These are phyloP conservation scores for Neophaeococcomyces mojaviensis DNA, from an alignment of 2,329 filamentous ascomycete species.

Conservation along the genomic window DNA sequence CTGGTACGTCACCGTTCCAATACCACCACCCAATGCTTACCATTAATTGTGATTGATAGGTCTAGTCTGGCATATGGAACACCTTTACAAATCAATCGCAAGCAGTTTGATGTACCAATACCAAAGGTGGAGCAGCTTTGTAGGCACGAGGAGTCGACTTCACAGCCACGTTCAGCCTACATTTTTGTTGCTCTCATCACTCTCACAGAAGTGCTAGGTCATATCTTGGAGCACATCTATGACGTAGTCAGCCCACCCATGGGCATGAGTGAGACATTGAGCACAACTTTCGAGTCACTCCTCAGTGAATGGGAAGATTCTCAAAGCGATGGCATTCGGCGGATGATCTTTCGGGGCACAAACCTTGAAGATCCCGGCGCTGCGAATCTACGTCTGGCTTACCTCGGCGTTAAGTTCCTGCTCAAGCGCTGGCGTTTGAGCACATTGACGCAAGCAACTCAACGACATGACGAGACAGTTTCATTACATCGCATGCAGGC, in stretches of 20 bases:
- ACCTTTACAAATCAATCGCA: conserved; percentile 40
- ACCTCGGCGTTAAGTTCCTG: conserved; percentile 43
- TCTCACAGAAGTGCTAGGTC: conserved; percentile 38
- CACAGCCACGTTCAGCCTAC: conserved; percentile 24
- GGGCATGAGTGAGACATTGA: conserved; percentile 11
- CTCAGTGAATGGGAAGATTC: conserved; percentile 42
- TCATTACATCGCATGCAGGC: no score
- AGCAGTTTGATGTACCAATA: conserved; percentile 43
- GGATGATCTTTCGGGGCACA: conserved; percentile 33
- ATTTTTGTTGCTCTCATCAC: conserved; percentile 42
- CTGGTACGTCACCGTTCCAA: conserved; percentile 36
- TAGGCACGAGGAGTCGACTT: conserved; percentile 5
- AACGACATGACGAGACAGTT: conserved; percentile 17
- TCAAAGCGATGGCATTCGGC: conserved; percentile 26
- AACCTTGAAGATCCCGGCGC: conserved; percentile 37
- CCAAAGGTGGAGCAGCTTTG: conserved; percentile 32
- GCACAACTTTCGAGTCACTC: conserved; percentile 30
- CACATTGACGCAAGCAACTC: conserved; percentile 25
- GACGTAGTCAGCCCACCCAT: conserved; percentile 27
- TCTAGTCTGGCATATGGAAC: conserved; percentile 48
- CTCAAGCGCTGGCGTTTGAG: conserved; percentile 43
- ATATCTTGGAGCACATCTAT: conserved; percentile 30
- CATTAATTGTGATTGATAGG: conserved; percentile 30
- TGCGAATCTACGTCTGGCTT: conserved; percentile 46
- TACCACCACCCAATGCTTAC: conserved; percentile 1